phyloP scores from a whole-genome alignment of 192 early-diverging fungal genomes.

The Glomus cerebriforme region DNA sequence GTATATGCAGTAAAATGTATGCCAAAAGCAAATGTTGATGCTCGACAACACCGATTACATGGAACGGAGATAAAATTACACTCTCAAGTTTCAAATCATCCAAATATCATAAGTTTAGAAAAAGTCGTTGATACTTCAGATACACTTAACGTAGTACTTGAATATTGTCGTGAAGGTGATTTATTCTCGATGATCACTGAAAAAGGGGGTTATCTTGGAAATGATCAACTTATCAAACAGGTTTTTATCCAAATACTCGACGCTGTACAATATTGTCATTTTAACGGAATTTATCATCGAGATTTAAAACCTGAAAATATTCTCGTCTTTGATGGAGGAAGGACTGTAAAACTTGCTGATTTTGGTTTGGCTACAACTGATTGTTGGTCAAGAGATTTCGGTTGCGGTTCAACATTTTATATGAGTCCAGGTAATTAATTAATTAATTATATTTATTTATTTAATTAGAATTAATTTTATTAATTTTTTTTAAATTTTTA shows the following conservation, averaged over 20 bases:
- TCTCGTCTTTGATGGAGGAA: slow-evolving; percentile 57
- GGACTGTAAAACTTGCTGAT: slow-evolving; percentile 85
- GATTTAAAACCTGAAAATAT: slow-evolving; percentile 87
- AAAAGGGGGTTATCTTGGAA: slow-evolving; percentile 67
- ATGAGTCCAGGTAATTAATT: slow-evolving; percentile 54
- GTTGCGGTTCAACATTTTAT: slow-evolving; percentile 59
- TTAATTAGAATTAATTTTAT: neutral
- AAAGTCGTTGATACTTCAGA: slow-evolving; percentile 64
- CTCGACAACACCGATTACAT: slow-evolving; percentile 64
- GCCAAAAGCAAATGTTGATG: slow-evolving; percentile 57
- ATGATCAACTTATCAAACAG: slow-evolving; percentile 73
- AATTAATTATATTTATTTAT: neutral
- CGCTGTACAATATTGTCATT: slow-evolving; percentile 76
- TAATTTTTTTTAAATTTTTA: slow-evolving; percentile 4
- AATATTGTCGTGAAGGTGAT: slow-evolving; percentile 86
- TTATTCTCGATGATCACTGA: slow-evolving; percentile 91
- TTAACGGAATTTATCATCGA: slow-evolving; percentile 68
- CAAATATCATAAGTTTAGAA: slow-evolving; percentile 67
- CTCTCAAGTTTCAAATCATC: slow-evolving; percentile 61
- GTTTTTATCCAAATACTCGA: slow-evolving; percentile 85
- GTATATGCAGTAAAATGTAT: slow-evolving; percentile 76
- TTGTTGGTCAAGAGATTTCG: slow-evolving; percentile 71
- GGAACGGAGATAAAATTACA: slow-evolving; percentile 69
- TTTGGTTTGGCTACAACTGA: slow-evolving; percentile 88
- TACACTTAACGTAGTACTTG: slow-evolving; percentile 66